Evolutionary conservation across 2,329 filamentous ascomycete genomes (phyloP), one percentile per base, ranked within the genome.

Genomic region (Leptographium procerum): DNA sequence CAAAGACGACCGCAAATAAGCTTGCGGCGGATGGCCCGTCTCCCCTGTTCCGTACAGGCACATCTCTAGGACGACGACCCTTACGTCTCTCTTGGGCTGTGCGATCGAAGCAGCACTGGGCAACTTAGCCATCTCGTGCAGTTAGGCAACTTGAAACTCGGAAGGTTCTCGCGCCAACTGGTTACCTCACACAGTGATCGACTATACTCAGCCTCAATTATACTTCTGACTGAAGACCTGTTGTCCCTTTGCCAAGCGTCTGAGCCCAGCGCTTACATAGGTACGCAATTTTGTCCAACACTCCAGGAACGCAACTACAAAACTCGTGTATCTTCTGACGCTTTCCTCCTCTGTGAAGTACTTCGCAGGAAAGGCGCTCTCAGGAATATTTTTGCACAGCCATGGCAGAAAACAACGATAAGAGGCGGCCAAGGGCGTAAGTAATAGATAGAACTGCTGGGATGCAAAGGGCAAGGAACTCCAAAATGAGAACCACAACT

Each of bases 371-470:
- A 33, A 28, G 34, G n/a, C 31, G 31, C n/a, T 36, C 43, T 19
- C 29, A 1, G 14, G 1, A 52, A 31, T 26, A 61, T n/a, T n/a
- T n/a, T n/a, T n/a, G n/a, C n/a, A n/a, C n/a, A n/a, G n/a, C n/a
- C n/a, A n/a, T 61, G 59, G 51, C 50, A 5, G 52, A 61, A 16
- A 50, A 53, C 22, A 52, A 47, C 26, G 40, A 47, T 31, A 57
- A 56, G 28, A 26, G 60, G 24, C 52, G 59, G 26, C 62, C 63
- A 13, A 61, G 63, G 50, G 55, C 55, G 57, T 62, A 52, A 57
- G 59, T n/a, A n/a, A n/a, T n/a, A n/a, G n/a, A n/a, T n/a, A n/a
- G n/a, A n/a, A n/a, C n/a, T n/a, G n/a, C n/a, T n/a, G n/a, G n/a
- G n/a, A n/a, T n/a, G n/a, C n/a, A n/a, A n/a, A n/a, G n/a, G n/a